Base-by-base conservation (phyloP, 768 basidiomycete genomes). In the Hygrophoropsis aurantiaca region DNA sequence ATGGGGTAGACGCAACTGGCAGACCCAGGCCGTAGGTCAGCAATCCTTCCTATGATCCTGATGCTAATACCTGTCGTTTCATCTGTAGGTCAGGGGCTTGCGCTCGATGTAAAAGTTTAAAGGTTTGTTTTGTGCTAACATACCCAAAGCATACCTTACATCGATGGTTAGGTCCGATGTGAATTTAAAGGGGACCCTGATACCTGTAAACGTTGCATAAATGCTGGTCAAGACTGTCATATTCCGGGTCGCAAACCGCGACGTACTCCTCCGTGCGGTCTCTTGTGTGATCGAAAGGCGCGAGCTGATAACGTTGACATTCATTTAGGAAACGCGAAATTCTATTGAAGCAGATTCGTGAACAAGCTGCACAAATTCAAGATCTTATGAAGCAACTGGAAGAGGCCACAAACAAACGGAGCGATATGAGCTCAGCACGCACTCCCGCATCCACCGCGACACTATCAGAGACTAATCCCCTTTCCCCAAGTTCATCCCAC, bases 171-270 rank as follows among this genome's bases (percentile, higher is more conserved):
- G 74, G 87, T 90, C 47, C 82, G 78, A 54, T 91, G 88, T 61
- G 87, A 89, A 64, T 85, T 87, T 65, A 80, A 72, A 60, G 78
- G 78, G 11, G 84, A 86, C 41, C 79, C 74, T 11, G 86, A 90
- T 56, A 80, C 81, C 3, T 91, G 88, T 65, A 87, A 80, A 59
- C 82, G 88, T 10, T 91, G 88, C 57, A 64, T 78, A 45, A 79
- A 80, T 50, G 84, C 84, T 9, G 79, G 78, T 5, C 82, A 87
- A 46, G 85, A 87, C 42, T 91, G 88, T 54, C 68, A 83, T 34
- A 87, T 86, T 41, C 88, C 88, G n/a, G 88, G 87, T n/a, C 76
- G 85, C 51, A 90, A 88, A 66, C 86, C 87, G 58, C 83, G 88
- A 47, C 74, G 84, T 38, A 77, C 83, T 4, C 88, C 89, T 43